Base-by-base conservation (phyloP, 768 basidiomycete genomes). In the Panaeolus cyanescens region DNA sequence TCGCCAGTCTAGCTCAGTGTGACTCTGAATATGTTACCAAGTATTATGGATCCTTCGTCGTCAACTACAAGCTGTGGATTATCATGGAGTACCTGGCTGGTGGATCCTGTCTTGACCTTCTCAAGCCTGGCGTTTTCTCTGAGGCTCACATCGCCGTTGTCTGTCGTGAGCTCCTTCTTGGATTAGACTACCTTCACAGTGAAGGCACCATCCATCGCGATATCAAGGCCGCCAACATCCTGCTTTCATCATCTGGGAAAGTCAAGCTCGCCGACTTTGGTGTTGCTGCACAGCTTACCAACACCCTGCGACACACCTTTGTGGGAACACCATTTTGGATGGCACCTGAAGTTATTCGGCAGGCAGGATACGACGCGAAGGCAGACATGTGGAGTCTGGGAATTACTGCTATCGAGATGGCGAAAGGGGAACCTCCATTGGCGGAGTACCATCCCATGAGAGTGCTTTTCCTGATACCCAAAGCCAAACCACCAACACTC, bases 191-290 rank as follows among this genome's bases (percentile, higher is more conserved):
- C 72, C 87, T 99, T n/a, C 97, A 99, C 70, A 84, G 85, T 17
- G 93, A 98, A 72, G 90, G 92, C 57, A 99, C 96, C 62, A 99
- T 99, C 61, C 97, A 99, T 75, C 90, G 97, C 50, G 97, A 99
- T 70, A 98, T 99, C 83, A 99, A 99, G 72, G 97, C 96, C 1
- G 96, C 96, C 39, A 99, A 99, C 68, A 85, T 99, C 58, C 82
- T 98, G 5, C 84, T 99, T 28, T 94, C 93, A 4, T 91, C 92
- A 3, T 85, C 87, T 0, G 97, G 97, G 31, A 92, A 89, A 72
- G 96, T 99, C 73, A 99, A 99, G 74, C 87, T 99, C 8, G 96
- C 96, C 20, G 97, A 99, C 73, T 99, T 99, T 70, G 97, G 97
- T 64, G 97, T 99, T 22, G 96, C 97, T 6, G 97, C 97, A 1